These are phyloP conservation scores for Pyrenochaeta sp. DNA, from an alignment of 2,329 filamentous ascomycete species.

Conservation along the genomic window DNA sequence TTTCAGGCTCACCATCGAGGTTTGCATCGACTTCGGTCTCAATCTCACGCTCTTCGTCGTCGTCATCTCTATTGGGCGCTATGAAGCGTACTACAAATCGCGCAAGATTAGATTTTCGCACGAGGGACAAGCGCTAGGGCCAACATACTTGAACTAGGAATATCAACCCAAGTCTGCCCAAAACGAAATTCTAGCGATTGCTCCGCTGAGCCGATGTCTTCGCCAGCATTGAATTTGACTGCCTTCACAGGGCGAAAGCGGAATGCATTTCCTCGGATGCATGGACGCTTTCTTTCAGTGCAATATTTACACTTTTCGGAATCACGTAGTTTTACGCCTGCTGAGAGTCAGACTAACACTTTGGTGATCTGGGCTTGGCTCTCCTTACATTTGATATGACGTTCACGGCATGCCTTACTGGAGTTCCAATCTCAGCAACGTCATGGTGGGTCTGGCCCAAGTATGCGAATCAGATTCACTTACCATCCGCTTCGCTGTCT, in stretches of 20 bases:
- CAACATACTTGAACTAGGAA: slow-evolving; percentile 34
- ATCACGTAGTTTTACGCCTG: slow-evolving; percentile 40
- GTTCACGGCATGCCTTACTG: slow-evolving; percentile 43
- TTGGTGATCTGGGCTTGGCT: neutral
- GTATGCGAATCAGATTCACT: slow-evolving; percentile 10
- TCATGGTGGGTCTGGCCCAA: slow-evolving; percentile 6
- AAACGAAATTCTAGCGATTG: slow-evolving; percentile 37
- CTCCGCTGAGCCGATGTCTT: slow-evolving; percentile 40
- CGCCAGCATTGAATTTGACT: slow-evolving; percentile 44
- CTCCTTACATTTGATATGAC: slow-evolving; percentile 42
- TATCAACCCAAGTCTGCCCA: slow-evolving; percentile 39
- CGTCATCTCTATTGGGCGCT: slow-evolving; percentile 37
- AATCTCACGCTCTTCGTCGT: slow-evolving; percentile 24
- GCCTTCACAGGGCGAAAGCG: slow-evolving; percentile 41
- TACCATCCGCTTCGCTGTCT: slow-evolving; percentile 42
- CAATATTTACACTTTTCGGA: slow-evolving; percentile 43
- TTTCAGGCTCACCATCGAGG: slow-evolving; percentile 14
- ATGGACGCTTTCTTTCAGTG: slow-evolving; percentile 35
- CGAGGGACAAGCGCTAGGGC: neutral
- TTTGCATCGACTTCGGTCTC: slow-evolving; percentile 14
- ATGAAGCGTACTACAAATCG: slow-evolving; percentile 35
- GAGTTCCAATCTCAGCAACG: slow-evolving; percentile 17
- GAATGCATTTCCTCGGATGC: slow-evolving; percentile 41
- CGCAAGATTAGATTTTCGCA: neutral
- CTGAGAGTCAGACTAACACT: slow-evolving; percentile 13